Evolutionary conservation across 2,329 filamentous ascomycete genomes (phyloP), one percentile per base, ranked within the genome.

Genomic region (Metarhizium humberi): DNA sequence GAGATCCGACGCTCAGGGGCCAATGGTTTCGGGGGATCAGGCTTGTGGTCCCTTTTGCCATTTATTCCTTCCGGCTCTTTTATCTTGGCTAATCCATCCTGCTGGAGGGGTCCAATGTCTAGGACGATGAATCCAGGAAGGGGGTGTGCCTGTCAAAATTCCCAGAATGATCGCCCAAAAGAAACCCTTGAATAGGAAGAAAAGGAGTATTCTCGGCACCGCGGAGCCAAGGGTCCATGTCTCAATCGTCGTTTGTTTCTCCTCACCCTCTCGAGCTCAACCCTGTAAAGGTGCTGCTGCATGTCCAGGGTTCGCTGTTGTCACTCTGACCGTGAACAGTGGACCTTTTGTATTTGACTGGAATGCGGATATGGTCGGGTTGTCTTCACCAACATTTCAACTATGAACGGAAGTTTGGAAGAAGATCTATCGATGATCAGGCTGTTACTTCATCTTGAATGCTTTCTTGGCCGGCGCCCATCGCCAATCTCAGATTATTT

Each of bases 31-130:
- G 25, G 40, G 40, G 56, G 43, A 58, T 56, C 54, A 58, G 52
- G 54, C 56, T 43, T 56, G 51, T 51, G 55, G 49, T 49, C 43
- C 30, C 38, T 18, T 46, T n/a, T 50, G 8, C 18, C 11, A 40
- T 38, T 20, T 11, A 20, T 38, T 40, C 10, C 30, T 47, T 30
- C 49, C 16, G 36, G 47, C 40, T 5, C 29, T 34, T 16, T 29
- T 34, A 42, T 25, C 36, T 43, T 40, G 49, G 20, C 25, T 46
- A 54, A 49, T 36, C 48, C 32, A 38, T 34, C 18, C n/a, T 29
- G 25, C 13, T 25, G 25, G 18, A 29, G 43, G 43, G 13, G 4
- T 16, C n/a, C 40, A 36, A 25, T n/a, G n/a, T 46, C 29, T 20
- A 18, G 11, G 50, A 34, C 30, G 18, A 50, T 29, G 32, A 14